A percentile compares a stretch with the other conserved stretches of the same genome.
Evolutionary conservation across 164 flowering plant genomes (phyloP).

Genomic region (Stephania yunnanensis): DNA sequence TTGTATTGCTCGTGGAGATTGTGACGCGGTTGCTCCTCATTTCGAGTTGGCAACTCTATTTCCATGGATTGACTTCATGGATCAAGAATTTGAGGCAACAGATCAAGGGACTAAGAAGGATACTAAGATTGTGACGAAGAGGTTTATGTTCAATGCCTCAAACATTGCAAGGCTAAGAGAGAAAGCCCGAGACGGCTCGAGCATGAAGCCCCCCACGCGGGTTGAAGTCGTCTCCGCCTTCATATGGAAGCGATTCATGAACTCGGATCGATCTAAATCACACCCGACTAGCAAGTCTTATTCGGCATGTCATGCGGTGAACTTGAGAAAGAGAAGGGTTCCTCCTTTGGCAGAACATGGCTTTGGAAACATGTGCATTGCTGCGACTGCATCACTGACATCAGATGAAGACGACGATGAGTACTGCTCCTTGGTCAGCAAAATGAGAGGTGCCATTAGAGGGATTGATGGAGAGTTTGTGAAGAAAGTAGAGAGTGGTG

Average conservation of each 20-base stretch:
- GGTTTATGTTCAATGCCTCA: slow-evolving; percentile 19
- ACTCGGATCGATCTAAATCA: background rate
- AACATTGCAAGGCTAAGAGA: slow-evolving; percentile 13
- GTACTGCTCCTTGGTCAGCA: background rate
- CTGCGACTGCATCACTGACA: background rate
- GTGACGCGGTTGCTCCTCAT: slow-evolving; percentile 12
- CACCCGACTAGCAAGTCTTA: background rate
- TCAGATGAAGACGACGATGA: background rate
- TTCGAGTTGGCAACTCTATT: slow-evolving; percentile 24
- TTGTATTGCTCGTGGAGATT: slow-evolving; percentile 16
- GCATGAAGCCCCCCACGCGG: background rate
- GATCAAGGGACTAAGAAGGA: background rate
- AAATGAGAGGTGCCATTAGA: slow-evolving; percentile 1
- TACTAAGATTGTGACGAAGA: slow-evolving; percentile 17
- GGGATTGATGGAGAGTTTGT: background rate
- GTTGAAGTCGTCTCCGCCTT: slow-evolving; percentile 21
- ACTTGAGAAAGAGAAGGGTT: slow-evolving; percentile 13
- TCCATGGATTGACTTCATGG: slow-evolving; percentile 21
- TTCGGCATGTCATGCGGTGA: slow-evolving; percentile 13
- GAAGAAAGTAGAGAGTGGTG: background rate
- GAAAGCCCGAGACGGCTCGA: background rate
- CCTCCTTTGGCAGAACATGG: slow-evolving; percentile 19
- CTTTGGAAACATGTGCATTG: slow-evolving; percentile 15
- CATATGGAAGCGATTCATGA: slow-evolving; percentile 17
- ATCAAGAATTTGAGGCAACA: slow-evolving; percentile 7